Conservation (phyloP, 345 rosid species). For the Angophora floribunda region DNA sequence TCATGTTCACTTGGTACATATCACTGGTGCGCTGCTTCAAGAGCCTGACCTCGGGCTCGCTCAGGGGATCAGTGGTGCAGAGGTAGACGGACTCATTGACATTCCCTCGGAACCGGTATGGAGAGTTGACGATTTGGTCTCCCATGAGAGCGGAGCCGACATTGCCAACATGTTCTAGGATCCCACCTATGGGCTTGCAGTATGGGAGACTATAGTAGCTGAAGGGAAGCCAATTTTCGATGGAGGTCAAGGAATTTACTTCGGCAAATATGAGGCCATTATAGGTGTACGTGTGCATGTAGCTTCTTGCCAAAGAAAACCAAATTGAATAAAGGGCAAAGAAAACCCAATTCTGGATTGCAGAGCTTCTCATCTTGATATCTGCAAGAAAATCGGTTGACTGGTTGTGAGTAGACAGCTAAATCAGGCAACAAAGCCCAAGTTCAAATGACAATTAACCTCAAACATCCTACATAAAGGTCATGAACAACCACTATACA, state of each 20-base stretch:
- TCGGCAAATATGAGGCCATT: conserved; percentile 47
- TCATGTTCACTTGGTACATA: conserved; percentile 4
- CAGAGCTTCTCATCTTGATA: background rate
- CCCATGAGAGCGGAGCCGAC: conserved; percentile 2
- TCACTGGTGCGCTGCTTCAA: background rate
- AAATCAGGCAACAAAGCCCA: background rate
- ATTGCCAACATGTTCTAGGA: background rate
- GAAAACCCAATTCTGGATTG: conserved; percentile 9
- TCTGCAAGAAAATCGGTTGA: background rate
- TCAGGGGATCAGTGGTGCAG: conserved; percentile 1
- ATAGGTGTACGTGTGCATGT: conserved; percentile 53
- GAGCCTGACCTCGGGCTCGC: background rate
- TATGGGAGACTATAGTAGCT: conserved; percentile 66
- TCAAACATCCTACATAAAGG: background rate
- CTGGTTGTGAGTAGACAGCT: background rate
- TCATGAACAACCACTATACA: background rate
- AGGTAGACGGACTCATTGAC: conserved; percentile 1
- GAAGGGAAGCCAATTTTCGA: conserved; percentile 74
- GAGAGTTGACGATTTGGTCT: background rate
- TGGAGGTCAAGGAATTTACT: conserved; percentile 88
- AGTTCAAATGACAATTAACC: background rate
- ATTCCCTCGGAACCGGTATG: background rate
- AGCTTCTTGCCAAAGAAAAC: conserved; percentile 79
- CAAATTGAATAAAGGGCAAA: conserved; percentile 38
- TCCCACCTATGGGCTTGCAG: background rate